Evolutionary conservation across 345 rosid species (phyloP).

Genomic region (Camelina neglecta): DNA sequence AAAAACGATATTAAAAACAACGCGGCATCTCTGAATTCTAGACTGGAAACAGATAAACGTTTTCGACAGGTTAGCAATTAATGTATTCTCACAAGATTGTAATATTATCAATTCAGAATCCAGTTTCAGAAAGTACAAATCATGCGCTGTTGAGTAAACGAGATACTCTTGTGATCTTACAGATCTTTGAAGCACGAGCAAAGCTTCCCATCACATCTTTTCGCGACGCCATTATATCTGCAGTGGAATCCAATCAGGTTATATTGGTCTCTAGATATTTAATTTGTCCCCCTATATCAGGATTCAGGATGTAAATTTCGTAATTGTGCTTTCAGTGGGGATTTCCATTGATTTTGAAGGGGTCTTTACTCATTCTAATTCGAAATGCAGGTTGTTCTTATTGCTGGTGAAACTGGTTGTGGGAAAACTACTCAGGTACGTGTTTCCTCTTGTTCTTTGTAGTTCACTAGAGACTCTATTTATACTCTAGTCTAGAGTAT

Average conservation of each 20-base stretch:
- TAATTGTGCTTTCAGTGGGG: conserved; percentile 7
- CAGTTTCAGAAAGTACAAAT: conserved; percentile 8
- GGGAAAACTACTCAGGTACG: conserved; percentile 91
- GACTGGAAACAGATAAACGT: conserved; percentile 49
- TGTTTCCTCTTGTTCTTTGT: conserved; percentile 37
- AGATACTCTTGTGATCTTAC: conserved; percentile 42
- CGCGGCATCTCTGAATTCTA: conserved; percentile 57
- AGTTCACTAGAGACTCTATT: neutral
- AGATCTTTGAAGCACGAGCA: conserved; percentile 66
- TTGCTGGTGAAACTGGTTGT: conserved; percentile 89
- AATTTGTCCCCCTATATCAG: conserved; percentile 30
- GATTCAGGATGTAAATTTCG: conserved; percentile 3
- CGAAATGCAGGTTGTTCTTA: conserved; percentile 67
- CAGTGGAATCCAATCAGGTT: conserved; percentile 84
- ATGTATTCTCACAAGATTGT: conserved; percentile 10
- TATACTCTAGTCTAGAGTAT: no score
- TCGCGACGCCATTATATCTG: conserved; percentile 68
- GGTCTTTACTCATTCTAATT: conserved; percentile 12
- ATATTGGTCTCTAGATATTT: conserved; percentile 28
- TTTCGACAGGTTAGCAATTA: conserved; percentile 65
- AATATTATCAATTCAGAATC: conserved; percentile 5
- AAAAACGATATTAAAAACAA: conserved; percentile 54
- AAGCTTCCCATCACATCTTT: conserved; percentile 89
- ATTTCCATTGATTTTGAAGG: neutral
- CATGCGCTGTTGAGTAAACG: conserved; percentile 20